Evolutionary conservation across 2,329 filamentous ascomycete species (phyloP).

Genomic region (Phoma sp.): DNA sequence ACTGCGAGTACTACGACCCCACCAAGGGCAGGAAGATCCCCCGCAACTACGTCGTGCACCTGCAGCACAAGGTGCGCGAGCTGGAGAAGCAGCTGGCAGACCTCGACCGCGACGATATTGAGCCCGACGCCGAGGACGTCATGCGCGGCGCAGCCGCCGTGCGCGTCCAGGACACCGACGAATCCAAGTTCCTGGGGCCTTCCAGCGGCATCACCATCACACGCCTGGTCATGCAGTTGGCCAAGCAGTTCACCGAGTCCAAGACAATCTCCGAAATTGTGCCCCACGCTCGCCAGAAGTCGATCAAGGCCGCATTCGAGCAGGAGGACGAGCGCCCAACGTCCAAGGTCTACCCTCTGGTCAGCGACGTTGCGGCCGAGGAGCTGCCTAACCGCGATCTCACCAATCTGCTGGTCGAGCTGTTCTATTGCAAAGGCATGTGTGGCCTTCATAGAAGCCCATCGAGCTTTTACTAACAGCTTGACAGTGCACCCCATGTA

Average conservation of each 20-base stretch:
- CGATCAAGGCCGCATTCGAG: constrained; percentile 71
- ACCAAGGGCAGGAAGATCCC: constrained; percentile 84
- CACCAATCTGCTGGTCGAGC: constrained; percentile 78
- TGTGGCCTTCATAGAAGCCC: background rate
- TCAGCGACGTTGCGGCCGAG: constrained; percentile 81
- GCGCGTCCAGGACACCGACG: constrained; percentile 81
- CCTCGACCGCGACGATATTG: constrained; percentile 74
- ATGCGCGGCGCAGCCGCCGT: constrained; percentile 86
- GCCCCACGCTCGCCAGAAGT: constrained; percentile 71
- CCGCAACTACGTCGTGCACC: constrained; percentile 87
- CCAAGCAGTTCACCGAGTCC: constrained; percentile 89
- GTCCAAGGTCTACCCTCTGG: constrained; percentile 86
- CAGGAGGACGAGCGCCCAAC: constrained; percentile 70
- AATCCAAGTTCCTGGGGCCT: constrained; percentile 88
- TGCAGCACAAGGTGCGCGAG: constrained; percentile 83
- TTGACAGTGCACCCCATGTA: constrained; percentile 80
- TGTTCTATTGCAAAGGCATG: constrained; percentile 83
- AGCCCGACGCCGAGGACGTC: constrained; percentile 79
- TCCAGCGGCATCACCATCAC: constrained; percentile 97
- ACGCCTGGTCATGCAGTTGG: constrained; percentile 92
- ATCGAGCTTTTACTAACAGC: constrained; percentile 19
- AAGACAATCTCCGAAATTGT: constrained; percentile 92
- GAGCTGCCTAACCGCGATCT: constrained; percentile 75
- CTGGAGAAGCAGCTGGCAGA: constrained; percentile 82
- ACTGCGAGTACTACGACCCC: constrained; percentile 95